Conservation (phyloP, 176 grass and related monocot genomes). For the Luzula sylvatica region DNA sequence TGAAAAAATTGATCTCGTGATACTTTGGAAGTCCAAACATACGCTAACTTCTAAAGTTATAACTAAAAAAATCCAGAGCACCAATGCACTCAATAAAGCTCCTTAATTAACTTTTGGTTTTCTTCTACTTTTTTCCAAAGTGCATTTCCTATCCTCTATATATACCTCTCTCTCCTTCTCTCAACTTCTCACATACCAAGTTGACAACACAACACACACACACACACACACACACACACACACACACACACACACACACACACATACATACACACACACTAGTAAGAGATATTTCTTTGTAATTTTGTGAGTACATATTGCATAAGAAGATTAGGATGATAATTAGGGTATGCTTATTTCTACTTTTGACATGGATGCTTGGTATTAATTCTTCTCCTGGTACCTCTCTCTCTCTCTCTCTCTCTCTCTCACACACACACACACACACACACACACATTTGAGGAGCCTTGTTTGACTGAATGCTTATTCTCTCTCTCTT, state of each 20-base stretch:
- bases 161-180: constrained; percentile 1
- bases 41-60: not conserved
- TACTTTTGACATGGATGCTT: constrained; percentile 6
- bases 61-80: constrained; percentile 7
- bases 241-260: too few relatives aligned
- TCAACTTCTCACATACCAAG: not conserved
- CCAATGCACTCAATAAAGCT: constrained; percentile 8
- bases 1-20: too few relatives aligned
- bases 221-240: too few relatives aligned
- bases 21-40: not conserved
- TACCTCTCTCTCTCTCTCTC: constrained; percentile 1
- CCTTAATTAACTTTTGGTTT: not conserved
- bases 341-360: not conserved
- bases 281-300: too few relatives aligned
- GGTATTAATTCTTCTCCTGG: constrained; percentile 2
- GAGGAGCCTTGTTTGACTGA: not conserved
- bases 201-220: too few relatives aligned
- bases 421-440: not conserved
- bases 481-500: not conserved
- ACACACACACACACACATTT: not conserved
- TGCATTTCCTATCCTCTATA: constrained; percentile 8
- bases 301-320: too few relatives aligned
- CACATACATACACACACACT: too few relatives aligned
- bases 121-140: not conserved
- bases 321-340: not conserved